phyloP scores from a whole-genome alignment of 768 basidiomycete species.

The Pulveroboletus sp. region DNA sequence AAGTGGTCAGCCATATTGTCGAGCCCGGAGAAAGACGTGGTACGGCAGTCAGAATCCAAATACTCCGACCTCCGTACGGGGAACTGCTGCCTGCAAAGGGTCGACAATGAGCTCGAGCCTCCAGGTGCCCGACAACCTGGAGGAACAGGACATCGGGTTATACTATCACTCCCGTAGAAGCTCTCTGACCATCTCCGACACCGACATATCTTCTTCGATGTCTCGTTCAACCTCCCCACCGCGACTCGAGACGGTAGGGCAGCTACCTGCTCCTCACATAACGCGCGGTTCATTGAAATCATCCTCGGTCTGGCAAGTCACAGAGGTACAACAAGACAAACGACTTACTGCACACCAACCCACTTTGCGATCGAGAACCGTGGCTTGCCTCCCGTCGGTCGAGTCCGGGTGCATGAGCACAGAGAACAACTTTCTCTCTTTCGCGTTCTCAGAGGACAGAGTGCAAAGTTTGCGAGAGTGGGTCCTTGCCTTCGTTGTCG shows the following conservation, averaged over 20 bases:
- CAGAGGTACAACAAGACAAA: slow-evolving; percentile 14
- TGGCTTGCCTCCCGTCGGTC: slow-evolving; percentile 36
- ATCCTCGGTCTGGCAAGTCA: slow-evolving; percentile 31
- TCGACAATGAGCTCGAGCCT: slow-evolving; percentile 8
- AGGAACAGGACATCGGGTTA: slow-evolving; percentile 30
- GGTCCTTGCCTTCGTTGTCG: slow-evolving; percentile 64
- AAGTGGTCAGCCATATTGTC: background rate
- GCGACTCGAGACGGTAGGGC: slow-evolving; percentile 2
- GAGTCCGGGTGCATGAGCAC: slow-evolving; percentile 28
- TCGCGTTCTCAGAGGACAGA: slow-evolving; percentile 46
- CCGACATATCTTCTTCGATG: slow-evolving; percentile 17
- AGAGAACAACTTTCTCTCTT: slow-evolving; percentile 38
- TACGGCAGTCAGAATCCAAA: background rate
- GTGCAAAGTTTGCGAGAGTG: slow-evolving; percentile 54
- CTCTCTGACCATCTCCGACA: slow-evolving; percentile 22
- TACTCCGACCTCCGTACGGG: background rate
- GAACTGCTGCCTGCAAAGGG: background rate
- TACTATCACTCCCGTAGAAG: slow-evolving; percentile 23
- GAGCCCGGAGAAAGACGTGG: background rate
- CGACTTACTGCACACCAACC: slow-evolving; percentile 15
- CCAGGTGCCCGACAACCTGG: slow-evolving; percentile 11
- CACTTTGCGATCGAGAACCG: slow-evolving; percentile 43
- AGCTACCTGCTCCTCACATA: background rate
- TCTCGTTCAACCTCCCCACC: slow-evolving; percentile 19
- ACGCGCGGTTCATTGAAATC: slow-evolving; percentile 25